Evolutionary conservation across 2,329 filamentous ascomycete genomes (phyloP).

Genomic region (Celoporthe dispersa): DNA sequence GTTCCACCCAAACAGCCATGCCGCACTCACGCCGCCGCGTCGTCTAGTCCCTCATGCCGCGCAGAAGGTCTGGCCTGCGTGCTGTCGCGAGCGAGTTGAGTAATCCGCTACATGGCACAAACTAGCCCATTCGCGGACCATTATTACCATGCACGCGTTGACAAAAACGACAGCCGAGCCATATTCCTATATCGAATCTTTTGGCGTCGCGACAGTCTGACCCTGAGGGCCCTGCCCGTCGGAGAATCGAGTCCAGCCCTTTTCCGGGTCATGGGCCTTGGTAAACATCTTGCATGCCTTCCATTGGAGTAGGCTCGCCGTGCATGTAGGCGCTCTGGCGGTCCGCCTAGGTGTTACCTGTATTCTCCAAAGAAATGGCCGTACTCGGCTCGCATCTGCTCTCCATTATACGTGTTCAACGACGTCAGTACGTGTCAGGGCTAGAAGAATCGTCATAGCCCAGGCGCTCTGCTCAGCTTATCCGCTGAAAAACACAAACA

Average conservation of each 20-base stretch:
- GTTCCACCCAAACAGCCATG: not conserved
- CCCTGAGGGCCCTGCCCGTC: not conserved
- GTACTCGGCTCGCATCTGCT: not conserved
- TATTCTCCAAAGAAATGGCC: not conserved
- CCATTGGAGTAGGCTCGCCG: not conserved
- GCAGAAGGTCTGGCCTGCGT: not conserved
- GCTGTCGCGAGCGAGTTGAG: too few species aligned
- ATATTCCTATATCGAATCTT: not conserved
- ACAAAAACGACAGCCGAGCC: not conserved
- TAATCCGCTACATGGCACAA: not conserved
- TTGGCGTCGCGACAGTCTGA: not conserved
- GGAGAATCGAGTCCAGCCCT: not conserved
- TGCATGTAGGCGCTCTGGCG: not conserved
- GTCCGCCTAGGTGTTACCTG: not conserved
- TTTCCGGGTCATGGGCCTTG: not conserved
- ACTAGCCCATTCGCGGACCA: not conserved
- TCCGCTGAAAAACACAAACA: not conserved
- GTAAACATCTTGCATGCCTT: too few species aligned
- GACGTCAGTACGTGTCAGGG: not conserved
- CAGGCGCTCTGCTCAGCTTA: not conserved
- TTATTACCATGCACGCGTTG: not conserved
- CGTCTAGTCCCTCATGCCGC: not conserved
- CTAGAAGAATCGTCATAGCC: not conserved
- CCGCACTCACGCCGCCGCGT: not conserved
- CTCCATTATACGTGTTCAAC: not conserved